Evolutionary conservation across 2,329 filamentous ascomycete genomes (phyloP), one percentile per base, ranked within the genome.

Genomic region (Endothia cerciana): DNA sequence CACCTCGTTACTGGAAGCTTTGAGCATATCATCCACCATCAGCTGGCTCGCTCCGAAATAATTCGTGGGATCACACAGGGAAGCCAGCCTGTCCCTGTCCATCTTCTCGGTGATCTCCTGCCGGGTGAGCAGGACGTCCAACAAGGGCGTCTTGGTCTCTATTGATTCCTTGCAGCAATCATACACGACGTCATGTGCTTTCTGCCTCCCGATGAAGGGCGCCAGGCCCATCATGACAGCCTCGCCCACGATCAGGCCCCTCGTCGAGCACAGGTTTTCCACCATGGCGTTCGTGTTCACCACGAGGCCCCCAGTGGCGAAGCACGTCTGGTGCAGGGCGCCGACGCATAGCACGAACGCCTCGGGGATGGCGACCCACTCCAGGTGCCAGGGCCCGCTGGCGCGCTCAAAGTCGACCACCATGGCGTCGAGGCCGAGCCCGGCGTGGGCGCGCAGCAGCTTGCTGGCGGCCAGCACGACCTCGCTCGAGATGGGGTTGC

Each of bases 191-290:
- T 87, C 84, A 72, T 87, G 85, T 2, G 84, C 84, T 22, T 79
- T 76, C 66, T 84, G 82, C 17, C 85, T 76, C 10, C 85, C 84
- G 49, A 84, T 74, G 73, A 81, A 75, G 19, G 79, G 77, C n/a
- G 83, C 85, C 60, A 87, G 76, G 1, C 79, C 81, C 85, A 87
- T 87, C 84, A 87, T 87, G n/a, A 87, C 82, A 2, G 85, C 83
- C 74, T 87, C 85, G 0, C 79, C 84, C 15, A 86, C 84, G 69
- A 87, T 87, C 25, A 87, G 72, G 0, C 84, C 84, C 51, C 75
- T 75, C 0, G 83, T 85, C 0, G 80, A 84, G 56, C 79, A 76
- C 1, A 87, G 75, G 67, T 87, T 87, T 0, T 73, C 71, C 62
- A 79, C 70, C 83, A 87, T 85, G 17, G 78, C 74, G 60, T 79